Percentiles rank a stretch among this genome's conserved stretches.
phyloP scores from a whole-genome alignment of 2,329 filamentous ascomycete genomes.

The Penicillium sumatraense region DNA sequence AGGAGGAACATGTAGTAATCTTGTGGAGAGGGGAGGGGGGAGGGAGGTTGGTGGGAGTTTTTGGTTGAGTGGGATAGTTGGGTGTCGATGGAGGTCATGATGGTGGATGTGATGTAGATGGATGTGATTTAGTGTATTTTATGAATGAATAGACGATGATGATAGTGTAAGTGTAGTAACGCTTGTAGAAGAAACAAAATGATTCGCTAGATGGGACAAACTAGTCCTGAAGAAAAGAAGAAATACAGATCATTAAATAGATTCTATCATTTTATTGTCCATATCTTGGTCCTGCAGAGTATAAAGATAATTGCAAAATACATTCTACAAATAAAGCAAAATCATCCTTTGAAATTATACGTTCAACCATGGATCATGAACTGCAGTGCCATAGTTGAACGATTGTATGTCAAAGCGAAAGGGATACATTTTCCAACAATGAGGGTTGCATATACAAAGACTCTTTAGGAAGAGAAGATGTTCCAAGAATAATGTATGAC shows the following conservation, averaged over 20 bases:
- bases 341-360: neutral
- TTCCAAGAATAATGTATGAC: neutral
- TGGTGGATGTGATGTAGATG: neutral
- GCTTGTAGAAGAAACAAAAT: too few relatives aligned
- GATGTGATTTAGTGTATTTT: too few relatives aligned
- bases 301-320: too few relatives aligned
- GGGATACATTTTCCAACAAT: neutral
- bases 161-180: too few relatives aligned
- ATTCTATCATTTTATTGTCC: neutral
- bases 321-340: neutral
- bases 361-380: neutral
- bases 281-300: too few relatives aligned
- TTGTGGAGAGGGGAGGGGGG: neutral
- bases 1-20: slow-evolving; percentile 5
- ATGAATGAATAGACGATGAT: too few relatives aligned
- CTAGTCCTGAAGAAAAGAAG: too few relatives aligned
- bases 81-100: neutral
- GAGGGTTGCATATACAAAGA: slow-evolving; percentile 1
- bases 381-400: too few relatives aligned
- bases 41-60: neutral
- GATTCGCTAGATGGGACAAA: too few relatives aligned
- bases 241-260: too few relatives aligned
- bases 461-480: neutral
- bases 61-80: neutral
- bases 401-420: neutral